Conservation (phyloP, 805 yeast species). For the Pichia californica region DNA sequence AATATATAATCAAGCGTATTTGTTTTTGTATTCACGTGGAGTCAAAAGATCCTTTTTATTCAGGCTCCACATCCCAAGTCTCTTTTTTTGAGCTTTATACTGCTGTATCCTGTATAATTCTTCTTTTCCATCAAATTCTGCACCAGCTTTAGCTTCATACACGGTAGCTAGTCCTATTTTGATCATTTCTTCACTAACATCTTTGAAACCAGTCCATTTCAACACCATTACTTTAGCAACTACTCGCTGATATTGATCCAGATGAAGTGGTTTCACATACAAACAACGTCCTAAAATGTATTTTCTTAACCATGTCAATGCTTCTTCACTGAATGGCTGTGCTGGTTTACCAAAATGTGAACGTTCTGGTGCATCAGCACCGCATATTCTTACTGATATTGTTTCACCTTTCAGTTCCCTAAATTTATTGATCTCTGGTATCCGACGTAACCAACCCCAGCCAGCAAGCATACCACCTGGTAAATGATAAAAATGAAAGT, state of each 20-base stretch:
- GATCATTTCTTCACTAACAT: conserved; percentile 85
- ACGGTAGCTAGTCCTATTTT: conserved; percentile 77
- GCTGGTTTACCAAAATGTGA: conserved; percentile 92
- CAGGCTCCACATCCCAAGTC: conserved; percentile 66
- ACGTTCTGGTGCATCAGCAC: conserved; percentile 95
- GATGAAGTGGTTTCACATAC: conserved; percentile 67
- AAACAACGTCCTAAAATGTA: conserved; percentile 63
- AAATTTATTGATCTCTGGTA: conserved; percentile 48
- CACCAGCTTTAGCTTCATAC: conserved; percentile 75
- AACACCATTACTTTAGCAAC: conserved; percentile 68
- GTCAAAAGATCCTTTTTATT: conserved; percentile 40
- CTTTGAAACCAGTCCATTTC: conserved; percentile 63
- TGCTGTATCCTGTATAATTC: conserved; percentile 54
- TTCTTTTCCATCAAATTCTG: conserved; percentile 82
- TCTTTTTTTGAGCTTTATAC: conserved; percentile 45
- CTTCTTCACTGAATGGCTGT: conserved; percentile 83
- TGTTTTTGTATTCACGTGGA: conserved; percentile 73
- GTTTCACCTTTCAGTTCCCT: conserved; percentile 56
- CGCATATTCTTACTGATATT: conserved; percentile 75
- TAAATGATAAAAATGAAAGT: conserved; percentile 84
- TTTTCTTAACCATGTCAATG: conserved; percentile 65
- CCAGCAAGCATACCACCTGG: conserved; percentile 89
- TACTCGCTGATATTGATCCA: conserved; percentile 86
- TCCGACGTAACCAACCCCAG: conserved; percentile 83
- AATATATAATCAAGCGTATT: conserved; percentile 19